These are phyloP conservation scores for Citrullus colocynthis DNA, from an alignment of 306 rosid species.

Conservation along the genomic window DNA sequence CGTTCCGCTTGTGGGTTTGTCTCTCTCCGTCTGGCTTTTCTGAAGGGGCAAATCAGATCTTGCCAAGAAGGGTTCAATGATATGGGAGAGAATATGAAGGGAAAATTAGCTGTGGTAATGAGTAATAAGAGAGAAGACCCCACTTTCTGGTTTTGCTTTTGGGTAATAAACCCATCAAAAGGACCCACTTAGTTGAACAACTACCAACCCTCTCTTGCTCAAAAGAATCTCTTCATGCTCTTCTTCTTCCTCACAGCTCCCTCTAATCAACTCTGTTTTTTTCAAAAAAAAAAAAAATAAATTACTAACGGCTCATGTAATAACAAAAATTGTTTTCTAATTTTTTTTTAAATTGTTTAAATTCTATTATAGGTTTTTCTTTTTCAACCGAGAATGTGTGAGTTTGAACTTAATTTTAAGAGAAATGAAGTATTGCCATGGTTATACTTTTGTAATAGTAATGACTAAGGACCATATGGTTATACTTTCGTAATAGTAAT, in stretches of 20 bases:
- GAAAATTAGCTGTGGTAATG: background rate
- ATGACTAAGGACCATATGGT: no score
- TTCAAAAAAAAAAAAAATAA: background rate
- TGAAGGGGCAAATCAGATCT: constrained; percentile 4
- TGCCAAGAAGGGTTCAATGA: background rate
- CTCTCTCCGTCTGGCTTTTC: background rate
- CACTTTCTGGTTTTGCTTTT: background rate
- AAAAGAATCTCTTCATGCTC: background rate
- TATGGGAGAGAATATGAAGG: background rate
- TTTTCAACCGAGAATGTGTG: no score
- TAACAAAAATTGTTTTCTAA: background rate
- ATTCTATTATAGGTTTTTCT: no score
- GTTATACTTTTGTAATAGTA: no score
- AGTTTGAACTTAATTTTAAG: no score
- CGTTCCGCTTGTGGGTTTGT: background rate
- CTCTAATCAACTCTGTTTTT: background rate
- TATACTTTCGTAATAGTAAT: no score
- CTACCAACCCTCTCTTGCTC: background rate
- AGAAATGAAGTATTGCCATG: no score
- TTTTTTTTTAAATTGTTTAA: no score
- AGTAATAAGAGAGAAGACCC: background rate
- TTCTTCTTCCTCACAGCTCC: background rate
- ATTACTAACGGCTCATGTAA: background rate
- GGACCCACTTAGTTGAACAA: background rate
- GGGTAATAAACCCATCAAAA: background rate